phyloP scores from a whole-genome alignment of 2,329 filamentous ascomycete genomes.

The Cytospora paraplurivora region DNA sequence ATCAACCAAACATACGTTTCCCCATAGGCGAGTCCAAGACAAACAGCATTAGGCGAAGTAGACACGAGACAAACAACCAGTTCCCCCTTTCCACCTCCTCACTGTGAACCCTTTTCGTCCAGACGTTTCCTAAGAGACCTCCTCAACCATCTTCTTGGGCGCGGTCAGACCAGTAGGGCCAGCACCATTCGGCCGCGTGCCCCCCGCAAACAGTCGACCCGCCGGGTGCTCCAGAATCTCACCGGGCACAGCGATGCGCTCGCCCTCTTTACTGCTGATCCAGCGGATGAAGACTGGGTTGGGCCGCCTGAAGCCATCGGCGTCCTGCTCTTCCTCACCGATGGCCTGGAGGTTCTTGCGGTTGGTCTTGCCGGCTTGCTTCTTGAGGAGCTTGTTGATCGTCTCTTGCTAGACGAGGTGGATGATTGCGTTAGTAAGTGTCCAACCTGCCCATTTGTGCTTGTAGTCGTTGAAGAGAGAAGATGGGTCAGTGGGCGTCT shows the following conservation, averaged over 20 bases:
- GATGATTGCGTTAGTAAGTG: neutral
- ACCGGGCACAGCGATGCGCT: slow-evolving; percentile 63
- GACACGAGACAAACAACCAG: neutral
- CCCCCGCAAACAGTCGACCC: slow-evolving; percentile 57
- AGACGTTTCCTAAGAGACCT: slow-evolving; percentile 46
- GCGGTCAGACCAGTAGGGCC: slow-evolving; percentile 31
- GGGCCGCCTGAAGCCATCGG: slow-evolving; percentile 45
- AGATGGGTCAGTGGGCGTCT: neutral
- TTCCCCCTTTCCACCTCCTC: neutral
- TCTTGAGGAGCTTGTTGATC: slow-evolving; percentile 86
- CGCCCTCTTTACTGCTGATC: slow-evolving; percentile 68
- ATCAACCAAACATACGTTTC: neutral
- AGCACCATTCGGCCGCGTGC: slow-evolving; percentile 29
- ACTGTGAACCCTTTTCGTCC: neutral
- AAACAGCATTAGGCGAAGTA: neutral
- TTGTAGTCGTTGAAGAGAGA: neutral
- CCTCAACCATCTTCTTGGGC: slow-evolving; percentile 56
- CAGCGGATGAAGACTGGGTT: slow-evolving; percentile 69
- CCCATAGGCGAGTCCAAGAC: too few species aligned
- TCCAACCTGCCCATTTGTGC: neutral
- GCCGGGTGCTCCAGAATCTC: slow-evolving; percentile 67
- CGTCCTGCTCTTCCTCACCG: slow-evolving; percentile 52
- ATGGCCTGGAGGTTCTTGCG: slow-evolving; percentile 50
- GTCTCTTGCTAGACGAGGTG: slow-evolving; percentile 58
- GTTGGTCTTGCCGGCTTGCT: slow-evolving; percentile 77